Base-by-base conservation (phyloP, 257 asterid genomes). In the Solanum habrochaites region DNA sequence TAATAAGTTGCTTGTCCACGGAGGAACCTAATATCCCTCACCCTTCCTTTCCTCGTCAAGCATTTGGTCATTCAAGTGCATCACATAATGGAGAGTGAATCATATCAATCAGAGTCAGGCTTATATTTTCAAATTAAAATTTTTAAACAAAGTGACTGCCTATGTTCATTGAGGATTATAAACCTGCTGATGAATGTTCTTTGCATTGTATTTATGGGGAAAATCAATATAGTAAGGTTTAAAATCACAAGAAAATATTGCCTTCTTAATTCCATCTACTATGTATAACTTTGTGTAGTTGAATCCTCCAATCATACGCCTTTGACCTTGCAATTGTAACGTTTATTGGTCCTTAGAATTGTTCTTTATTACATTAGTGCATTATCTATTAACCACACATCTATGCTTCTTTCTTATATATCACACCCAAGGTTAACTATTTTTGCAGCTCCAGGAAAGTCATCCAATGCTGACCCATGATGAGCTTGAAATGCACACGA, bases 401-500 rank as follows among this genome's bases (percentile, higher is more conserved):
- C 23, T 74, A 70, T 90, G 49, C 35, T 15, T 70, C 62, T 85
- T 35, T 52, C 56, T 29, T 47, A 40, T 64, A 83, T 47, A 43
- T 60, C 66, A 35, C 42, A 42, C 27, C 71, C 82, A 35, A 47
- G 66, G 64, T 15, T 40, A 27, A 80, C 67, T 80, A 16, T 88
- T 71, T 39, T 73, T 87, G 89, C 93, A 93, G 97, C 98, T 94
- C 87, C 92, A 93, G 43, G 89, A 86, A 83, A 89, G 90, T 80
- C 92, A n/a, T 72, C 86, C 91, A 21, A 42, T 88, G 87, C 89
- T 92, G 86, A 86, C 91, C 71, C 89, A 88, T 42, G 89, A 88
- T 88, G 94, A 91, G 56, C 92, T 89, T 89, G 91, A 90, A 85
- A 87, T 86, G 47, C 94, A 85, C 85, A 92, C 96, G 27, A 86